These are phyloP conservation scores for Fibroporia radiculosa DNA, from an alignment of 768 basidiomycete species.

Conservation along the genomic window DNA sequence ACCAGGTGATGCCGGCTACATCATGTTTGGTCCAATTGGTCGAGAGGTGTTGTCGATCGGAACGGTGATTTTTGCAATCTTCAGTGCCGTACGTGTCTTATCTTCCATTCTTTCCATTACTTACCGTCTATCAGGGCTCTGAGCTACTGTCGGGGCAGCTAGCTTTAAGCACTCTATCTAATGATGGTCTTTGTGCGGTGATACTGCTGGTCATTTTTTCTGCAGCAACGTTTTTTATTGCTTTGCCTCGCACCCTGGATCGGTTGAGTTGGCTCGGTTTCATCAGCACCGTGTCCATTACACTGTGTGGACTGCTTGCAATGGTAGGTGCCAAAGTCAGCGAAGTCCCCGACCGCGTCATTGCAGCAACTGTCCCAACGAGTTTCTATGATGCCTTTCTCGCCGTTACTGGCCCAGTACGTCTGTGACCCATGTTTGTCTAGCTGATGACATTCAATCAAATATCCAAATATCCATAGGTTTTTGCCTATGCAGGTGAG, in stretches of 20 bases:
- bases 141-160: slow-evolving; percentile 45
- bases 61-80: slow-evolving; percentile 45
- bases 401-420: slow-evolving; percentile 45
- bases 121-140: slow-evolving; percentile 29
- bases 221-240: slow-evolving; percentile 31
- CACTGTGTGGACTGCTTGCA: slow-evolving; percentile 37
- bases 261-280: slow-evolving; percentile 41
- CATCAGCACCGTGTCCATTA: slow-evolving; percentile 34
- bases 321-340: slow-evolving; percentile 45
- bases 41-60: slow-evolving; percentile 38
- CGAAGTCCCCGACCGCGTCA: slow-evolving; percentile 32
- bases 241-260: slow-evolving; percentile 41
- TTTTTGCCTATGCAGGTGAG: slow-evolving; percentile 44
- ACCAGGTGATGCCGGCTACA: slow-evolving; percentile 42
- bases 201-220: slow-evolving; percentile 40
- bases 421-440: slow-evolving; percentile 9
- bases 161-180: slow-evolving; percentile 39
- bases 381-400: slow-evolving; percentile 43
- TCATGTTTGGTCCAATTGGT: slow-evolving; percentile 39
- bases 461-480: slow-evolving; percentile 21
- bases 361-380: slow-evolving; percentile 30
- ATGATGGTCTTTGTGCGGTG: slow-evolving; percentile 40
- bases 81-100: slow-evolving; percentile 15
- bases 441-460: not conserved
- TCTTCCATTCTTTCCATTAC: not conserved